Percentiles rank a stretch among this genome's conserved stretches.
phyloP scores from a whole-genome alignment of 1,284 basidiomycete species.

The Pseudozyma tsukubaensis region DNA sequence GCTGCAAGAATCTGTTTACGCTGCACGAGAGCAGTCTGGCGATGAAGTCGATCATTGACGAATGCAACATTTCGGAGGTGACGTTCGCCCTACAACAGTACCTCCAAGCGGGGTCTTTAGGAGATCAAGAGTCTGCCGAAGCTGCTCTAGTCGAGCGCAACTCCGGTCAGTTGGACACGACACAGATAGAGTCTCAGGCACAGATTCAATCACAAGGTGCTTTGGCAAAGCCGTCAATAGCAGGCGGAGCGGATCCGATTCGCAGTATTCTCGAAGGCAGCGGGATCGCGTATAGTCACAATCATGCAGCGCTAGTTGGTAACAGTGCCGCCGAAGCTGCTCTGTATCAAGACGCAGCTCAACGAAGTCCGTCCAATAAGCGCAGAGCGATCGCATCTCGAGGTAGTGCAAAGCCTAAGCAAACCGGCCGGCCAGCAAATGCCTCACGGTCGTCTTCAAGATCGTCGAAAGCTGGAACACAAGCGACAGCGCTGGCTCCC shows the following conservation, averaged over 20 bases:
- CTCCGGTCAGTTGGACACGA: constrained; percentile 7
- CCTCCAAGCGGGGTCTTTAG: constrained; percentile 16
- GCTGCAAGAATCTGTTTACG: constrained; percentile 82
- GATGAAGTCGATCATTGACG: constrained; percentile 54
- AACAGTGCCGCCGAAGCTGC: constrained; percentile 33
- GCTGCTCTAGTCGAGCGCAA: constrained; percentile 28
- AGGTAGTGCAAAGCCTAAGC: not conserved
- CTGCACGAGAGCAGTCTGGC: constrained; percentile 74
- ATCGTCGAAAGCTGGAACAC: constrained; percentile 3
- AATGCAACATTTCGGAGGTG: constrained; percentile 51
- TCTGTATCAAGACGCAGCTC: constrained; percentile 15
- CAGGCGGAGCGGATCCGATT: constrained; percentile 18
- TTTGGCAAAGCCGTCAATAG: not conserved
- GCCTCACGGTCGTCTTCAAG: constrained; percentile 2
- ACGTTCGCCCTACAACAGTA: constrained; percentile 35
- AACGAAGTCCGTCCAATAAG: constrained; percentile 1
- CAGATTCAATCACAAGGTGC: not conserved
- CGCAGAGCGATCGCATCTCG: constrained; percentile 4
- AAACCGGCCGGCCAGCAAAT: not conserved
- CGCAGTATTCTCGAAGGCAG: constrained; percentile 34
- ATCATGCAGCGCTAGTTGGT: constrained; percentile 32
- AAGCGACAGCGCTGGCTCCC: not conserved
- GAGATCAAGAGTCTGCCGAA: constrained; percentile 19
- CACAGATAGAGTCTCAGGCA: not conserved
- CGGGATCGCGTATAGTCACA: constrained; percentile 35